Conservation (phyloP, 1,284 basidiomycete species). For the Irpex lacteus region DNA sequence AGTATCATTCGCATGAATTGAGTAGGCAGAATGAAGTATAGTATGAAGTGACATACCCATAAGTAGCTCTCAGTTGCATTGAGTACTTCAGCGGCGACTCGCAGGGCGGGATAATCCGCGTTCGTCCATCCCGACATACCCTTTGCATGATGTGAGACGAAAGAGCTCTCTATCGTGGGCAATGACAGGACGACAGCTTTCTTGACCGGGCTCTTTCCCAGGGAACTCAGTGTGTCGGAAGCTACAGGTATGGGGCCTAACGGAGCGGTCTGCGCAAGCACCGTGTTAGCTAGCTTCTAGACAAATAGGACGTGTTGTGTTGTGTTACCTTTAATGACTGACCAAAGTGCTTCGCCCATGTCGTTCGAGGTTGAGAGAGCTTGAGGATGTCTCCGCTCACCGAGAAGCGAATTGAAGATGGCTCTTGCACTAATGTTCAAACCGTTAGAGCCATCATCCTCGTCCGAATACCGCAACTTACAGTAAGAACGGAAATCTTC, state of each 20-base stretch:
- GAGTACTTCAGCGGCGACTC: constrained; percentile 84
- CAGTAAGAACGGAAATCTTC: constrained; percentile 69
- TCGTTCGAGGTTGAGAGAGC: constrained; percentile 69
- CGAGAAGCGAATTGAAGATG: constrained; percentile 81
- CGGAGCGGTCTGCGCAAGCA: constrained; percentile 37
- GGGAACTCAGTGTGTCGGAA: constrained; percentile 66
- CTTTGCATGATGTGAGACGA: constrained; percentile 78
- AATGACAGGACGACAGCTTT: constrained; percentile 86
- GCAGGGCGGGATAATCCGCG: constrained; percentile 82
- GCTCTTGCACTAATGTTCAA: constrained; percentile 63
- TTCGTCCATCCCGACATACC: constrained; percentile 80
- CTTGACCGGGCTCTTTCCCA: constrained; percentile 73
- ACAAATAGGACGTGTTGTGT: neutral
- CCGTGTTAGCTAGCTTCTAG: constrained; percentile 4
- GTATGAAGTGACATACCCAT: constrained; percentile 59
- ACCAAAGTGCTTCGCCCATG: constrained; percentile 72
- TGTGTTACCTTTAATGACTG: constrained; percentile 54
- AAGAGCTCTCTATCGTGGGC: constrained; percentile 94
- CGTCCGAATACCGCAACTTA: constrained; percentile 38
- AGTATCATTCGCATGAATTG: constrained; percentile 13
- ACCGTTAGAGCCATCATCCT: constrained; percentile 7
- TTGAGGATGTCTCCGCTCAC: constrained; percentile 84
- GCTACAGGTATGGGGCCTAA: constrained; percentile 71
- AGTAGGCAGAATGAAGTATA: constrained; percentile 6
- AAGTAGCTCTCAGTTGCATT: constrained; percentile 95